phyloP scores from a whole-genome alignment of 306 rosid genomes.

The Cucumis hystrix region DNA sequence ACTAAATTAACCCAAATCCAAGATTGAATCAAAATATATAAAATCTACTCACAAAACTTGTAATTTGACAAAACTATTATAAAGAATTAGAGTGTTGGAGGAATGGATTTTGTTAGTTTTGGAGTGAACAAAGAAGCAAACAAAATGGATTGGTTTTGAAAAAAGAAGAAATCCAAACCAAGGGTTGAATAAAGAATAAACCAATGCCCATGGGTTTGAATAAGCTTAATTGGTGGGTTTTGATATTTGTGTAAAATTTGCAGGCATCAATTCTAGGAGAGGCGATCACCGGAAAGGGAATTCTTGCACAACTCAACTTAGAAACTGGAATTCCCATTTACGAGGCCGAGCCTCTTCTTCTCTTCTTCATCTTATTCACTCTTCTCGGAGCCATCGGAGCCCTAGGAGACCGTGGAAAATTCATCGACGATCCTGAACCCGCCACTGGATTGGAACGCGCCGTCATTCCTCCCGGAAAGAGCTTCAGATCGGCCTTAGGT shows the following conservation, averaged over 20 bases:
- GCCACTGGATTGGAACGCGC: slow-evolving; percentile 44
- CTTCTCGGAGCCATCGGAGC: slow-evolving; percentile 98
- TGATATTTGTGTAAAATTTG: not conserved
- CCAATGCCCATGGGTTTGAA: too few species aligned
- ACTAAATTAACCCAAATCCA: too few species aligned
- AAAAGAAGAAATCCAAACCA: too few species aligned
- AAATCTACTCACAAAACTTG: too few species aligned
- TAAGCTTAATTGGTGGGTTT: too few species aligned
- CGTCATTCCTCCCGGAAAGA: slow-evolving; percentile 67
- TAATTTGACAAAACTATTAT: too few species aligned
- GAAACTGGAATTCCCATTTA: slow-evolving; percentile 91
- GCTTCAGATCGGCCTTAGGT: slow-evolving; percentile 57
- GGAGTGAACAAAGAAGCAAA: too few species aligned
- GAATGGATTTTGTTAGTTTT: too few species aligned
- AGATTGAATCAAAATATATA: too few species aligned
- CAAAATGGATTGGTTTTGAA: too few species aligned
- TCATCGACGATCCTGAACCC: slow-evolving; percentile 49
- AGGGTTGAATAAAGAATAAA: too few species aligned
- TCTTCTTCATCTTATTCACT: slow-evolving; percentile 89
- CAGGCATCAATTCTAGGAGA: slow-evolving; percentile 94
- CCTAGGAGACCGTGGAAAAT: slow-evolving; percentile 83
- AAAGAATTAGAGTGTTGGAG: too few species aligned
- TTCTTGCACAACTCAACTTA: slow-evolving; percentile 70
- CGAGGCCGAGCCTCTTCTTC: slow-evolving; percentile 95
- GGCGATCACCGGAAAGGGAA: slow-evolving; percentile 86